Base-by-base conservation (phyloP, 139 green algal species). In the Micromonas pusilla region DNA sequence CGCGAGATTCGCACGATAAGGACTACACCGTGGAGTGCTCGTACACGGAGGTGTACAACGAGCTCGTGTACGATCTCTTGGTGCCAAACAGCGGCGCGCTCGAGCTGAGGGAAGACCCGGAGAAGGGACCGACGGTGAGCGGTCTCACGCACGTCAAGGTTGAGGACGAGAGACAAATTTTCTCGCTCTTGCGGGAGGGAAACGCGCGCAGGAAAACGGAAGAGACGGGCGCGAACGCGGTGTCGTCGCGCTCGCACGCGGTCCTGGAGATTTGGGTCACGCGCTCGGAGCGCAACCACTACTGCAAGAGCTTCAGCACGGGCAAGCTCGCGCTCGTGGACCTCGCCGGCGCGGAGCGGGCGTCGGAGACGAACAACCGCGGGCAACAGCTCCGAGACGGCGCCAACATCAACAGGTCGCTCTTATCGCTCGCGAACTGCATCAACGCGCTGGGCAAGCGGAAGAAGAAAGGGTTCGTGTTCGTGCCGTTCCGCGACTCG, bases 351-450 rank as follows among this genome's bases (percentile, higher is more conserved):
- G 66, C 62, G 28, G 82, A 86, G 77, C 74, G 82, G n/a, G 82
- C 79, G 36, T 65, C 39, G 31, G 79, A 86, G 73, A 83, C 82
- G 23, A 82, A 84, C 45, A 83, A 82, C 73, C 25, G 30, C 13
- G 82, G 79, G 19, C 45, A 80, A 16, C 37, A 83, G 78, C 53
- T 86, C 23, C 63, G 76, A 25, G 83, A 87, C 34, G 84, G 89
- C 21, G 84, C 84, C 34, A 85, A 84, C 74, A 88, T 88, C 66
- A 88, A 88, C 76, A 70, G 68, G 36, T 91, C 84, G 3, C 80
- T 97, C 60, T 83, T 94, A 28, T 89, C 92, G 2, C 90, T 97
- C 1, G 89, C 89, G 37, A 96, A 96, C 85, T 94, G 89, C 87
- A 95, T 97, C 83, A 93, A 93, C 72, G 91, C 90, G 20, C 77